Evolutionary conservation across 768 basidiomycete species (phyloP), one percentile per base, ranked within the genome.

Genomic region (Boletellus ananas): DNA sequence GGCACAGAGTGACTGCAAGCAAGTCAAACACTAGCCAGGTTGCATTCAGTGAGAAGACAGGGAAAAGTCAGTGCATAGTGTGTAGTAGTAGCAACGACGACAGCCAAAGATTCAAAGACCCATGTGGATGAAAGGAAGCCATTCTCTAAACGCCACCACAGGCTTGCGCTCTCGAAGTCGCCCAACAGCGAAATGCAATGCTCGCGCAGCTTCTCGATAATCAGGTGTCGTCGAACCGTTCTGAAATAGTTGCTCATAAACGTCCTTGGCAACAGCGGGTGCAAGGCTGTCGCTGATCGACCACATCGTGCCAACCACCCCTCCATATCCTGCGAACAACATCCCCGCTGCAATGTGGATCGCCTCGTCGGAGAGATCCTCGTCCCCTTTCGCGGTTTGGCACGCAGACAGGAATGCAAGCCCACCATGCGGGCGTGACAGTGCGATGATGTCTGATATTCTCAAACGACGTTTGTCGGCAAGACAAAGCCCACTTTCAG

Each of bases 331-430:
- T 7, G 38, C 38, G n/a, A n/a, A 27, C 21, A 40, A 25, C 39
- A 40, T 40, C 12, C 39, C 39, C 14, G 23, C 39, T 9, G 25
- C 39, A 13, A 40, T 29, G 9, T 29, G 36, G 18, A 37, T 20
- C 3, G 36, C 36, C 11, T 37, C 36, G 20, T 38, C 37, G 11
- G 37, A 14, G 11, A 38, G 37, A 12, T 13, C 20, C 20, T 38
- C n/a, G 18, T 38, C 20, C 20, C 37, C 37, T 11, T 21, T 21
- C 6, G 37, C 37, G 3, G 71, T 76, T 42, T 77, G 67, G 54
- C 73, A 77, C 3, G 75, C 75, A 9, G 75, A 74, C 8, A 78
- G 69, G 52, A 74, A 73, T 0, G 70, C 75, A 41, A 77, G 61
- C 34, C 65, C 47, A 37, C 39, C 62, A 29, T 6, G 68, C 37